Evolutionary conservation across 2,329 filamentous ascomycete genomes (phyloP), one percentile per base, ranked within the genome.

Genomic region (Aspergillus udagawae): DNA sequence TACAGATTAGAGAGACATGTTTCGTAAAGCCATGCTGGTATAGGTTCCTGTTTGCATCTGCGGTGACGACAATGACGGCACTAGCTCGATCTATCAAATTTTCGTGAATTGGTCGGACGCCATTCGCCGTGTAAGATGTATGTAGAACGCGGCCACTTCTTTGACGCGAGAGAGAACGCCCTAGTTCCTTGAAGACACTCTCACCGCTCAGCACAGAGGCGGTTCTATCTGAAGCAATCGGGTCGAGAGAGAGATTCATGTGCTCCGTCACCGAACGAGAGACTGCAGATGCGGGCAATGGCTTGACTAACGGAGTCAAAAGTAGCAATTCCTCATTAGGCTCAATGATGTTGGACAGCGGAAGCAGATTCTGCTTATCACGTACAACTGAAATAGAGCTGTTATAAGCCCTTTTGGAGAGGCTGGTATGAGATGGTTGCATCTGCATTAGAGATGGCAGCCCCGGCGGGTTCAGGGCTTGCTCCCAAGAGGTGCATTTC

Each of bases 21-120:
- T 97, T 97, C 1, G 93, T 93, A 70, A 97, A 97, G 0, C 92
- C 92, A 52, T 91, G 86, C 72, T 97, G 93, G 69, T 97, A 97
- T 14, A 96, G 78, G 69, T 97, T 97, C 44, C 92, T 84, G 70
- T 96, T 96, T 0, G 92, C 92, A 75, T 97, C 93, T 9, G 93
- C 93, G 0, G 93, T 97, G 32, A 97, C 84, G 52, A 97, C 87
- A 60, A 97, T 89, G 61, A 97, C 91, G 3, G 90, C 91, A 52
- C 89, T 91, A 10, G 92, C 92, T 65, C 92, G 83, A 63, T 92
- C 90, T 70, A 97, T 95, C 20, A 97, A 80, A 61, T 93, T 94
- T 68, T 97, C 93, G 70, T 97, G 93, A 0, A 96, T 90, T 73
- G 92, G 92, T 41, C 92, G 83, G 3, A 97, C 88, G 14, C 92